phyloP scores from a whole-genome alignment of 2,329 filamentous ascomycete species.

The Microsporum ferrugineum region DNA sequence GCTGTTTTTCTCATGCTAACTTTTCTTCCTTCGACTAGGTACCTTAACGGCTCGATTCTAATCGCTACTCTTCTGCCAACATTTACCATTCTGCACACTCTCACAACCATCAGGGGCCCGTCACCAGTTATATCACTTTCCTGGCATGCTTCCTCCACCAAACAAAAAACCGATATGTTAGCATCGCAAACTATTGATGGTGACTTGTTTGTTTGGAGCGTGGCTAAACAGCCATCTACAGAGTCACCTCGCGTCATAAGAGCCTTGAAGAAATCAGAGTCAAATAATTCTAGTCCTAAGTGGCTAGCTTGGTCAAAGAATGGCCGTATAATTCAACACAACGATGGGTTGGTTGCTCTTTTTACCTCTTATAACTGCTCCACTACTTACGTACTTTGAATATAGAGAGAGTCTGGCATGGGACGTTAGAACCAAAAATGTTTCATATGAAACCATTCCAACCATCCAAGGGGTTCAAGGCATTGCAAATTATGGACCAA shows the following conservation, averaged over 20 bases:
- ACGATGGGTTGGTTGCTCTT: constrained; percentile 59
- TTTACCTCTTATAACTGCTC: neutral
- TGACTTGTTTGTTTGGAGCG: constrained; percentile 90
- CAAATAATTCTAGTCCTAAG: constrained; percentile 62
- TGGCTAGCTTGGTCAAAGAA: constrained; percentile 99
- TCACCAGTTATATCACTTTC: constrained; percentile 77
- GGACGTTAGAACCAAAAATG: constrained; percentile 97
- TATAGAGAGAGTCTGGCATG: constrained; percentile 77
- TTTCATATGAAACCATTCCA: constrained; percentile 78
- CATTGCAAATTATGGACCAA: constrained; percentile 77
- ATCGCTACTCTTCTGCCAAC: constrained; percentile 80
- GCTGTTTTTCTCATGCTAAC: constrained; percentile 6
- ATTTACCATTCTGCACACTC: constrained; percentile 87
- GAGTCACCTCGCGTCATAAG: constrained; percentile 82
- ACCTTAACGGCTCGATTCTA: constrained; percentile 87
- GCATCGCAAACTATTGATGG: constrained; percentile 86
- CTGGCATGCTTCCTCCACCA: constrained; percentile 93
- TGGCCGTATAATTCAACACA: constrained; percentile 84
- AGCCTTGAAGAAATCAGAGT: constrained; percentile 69
- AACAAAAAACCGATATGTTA: constrained; percentile 96
- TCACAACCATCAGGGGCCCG: constrained; percentile 71
- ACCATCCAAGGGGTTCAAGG: constrained; percentile 72
- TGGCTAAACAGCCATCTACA: constrained; percentile 62
- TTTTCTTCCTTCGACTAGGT: constrained; percentile 37
- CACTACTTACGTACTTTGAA: constrained; percentile 4